Percentiles rank a stretch among this genome's conserved stretches.
Evolutionary conservation across 805 yeast genomes (phyloP).

Genomic region (Zygoascus ofunaensis): DNA sequence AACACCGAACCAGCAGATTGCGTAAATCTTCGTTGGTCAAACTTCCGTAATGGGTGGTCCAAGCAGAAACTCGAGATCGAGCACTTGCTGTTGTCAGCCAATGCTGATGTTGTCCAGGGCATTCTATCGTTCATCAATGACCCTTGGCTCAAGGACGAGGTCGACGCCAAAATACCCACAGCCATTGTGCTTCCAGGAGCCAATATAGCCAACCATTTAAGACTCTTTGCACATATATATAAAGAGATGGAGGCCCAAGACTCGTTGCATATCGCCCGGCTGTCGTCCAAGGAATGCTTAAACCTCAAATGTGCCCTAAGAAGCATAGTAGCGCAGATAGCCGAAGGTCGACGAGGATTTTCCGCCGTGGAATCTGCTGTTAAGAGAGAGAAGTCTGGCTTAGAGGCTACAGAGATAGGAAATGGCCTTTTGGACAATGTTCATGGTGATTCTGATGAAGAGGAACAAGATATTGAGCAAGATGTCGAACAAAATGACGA

Average conservation of each 20-base stretch:
- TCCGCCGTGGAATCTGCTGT: not conserved
- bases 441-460: not conserved
- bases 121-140: constrained; percentile 11
- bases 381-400: not conserved
- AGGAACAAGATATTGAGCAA: not conserved
- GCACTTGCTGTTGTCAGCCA: constrained; percentile 22
- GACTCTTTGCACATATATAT: constrained; percentile 22
- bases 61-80: constrained; percentile 27
- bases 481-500: constrained; percentile 4
- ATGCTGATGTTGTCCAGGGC: constrained; percentile 12
- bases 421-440: too few relatives aligned
- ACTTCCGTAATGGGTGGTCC: constrained; percentile 35
- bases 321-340: constrained; percentile 26
- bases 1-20: constrained; percentile 31
- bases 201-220: constrained; percentile 27
- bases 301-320: constrained; percentile 27
- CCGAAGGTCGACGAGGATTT: constrained; percentile 15
- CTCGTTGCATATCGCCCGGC: constrained; percentile 16
- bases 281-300: constrained; percentile 30
- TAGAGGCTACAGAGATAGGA: too few relatives aligned
- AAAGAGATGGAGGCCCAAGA: constrained; percentile 9
- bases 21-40: constrained; percentile 33
- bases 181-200: constrained; percentile 29
- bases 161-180: constrained; percentile 17
- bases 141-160: constrained; percentile 14